Percentiles rank a stretch among this genome's conserved stretches.
phyloP scores from a whole-genome alignment of 2,329 filamentous ascomycete genomes.

The Xylaria arbuscula region DNA sequence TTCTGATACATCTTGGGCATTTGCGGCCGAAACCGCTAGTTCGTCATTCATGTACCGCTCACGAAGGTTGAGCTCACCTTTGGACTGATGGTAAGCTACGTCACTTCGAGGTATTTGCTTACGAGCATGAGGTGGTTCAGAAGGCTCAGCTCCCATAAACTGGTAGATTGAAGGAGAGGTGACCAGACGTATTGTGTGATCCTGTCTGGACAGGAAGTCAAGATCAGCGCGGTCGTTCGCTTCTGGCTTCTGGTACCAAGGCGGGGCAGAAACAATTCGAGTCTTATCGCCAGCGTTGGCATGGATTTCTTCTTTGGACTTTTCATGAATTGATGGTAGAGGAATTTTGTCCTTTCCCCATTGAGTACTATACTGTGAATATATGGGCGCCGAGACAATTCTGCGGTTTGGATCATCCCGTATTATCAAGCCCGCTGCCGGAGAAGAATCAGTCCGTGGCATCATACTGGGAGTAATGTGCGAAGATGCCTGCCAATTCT shows the following conservation, averaged over 20 bases:
- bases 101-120: slow-evolving; percentile 51
- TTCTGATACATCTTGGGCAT: slow-evolving; percentile 41
- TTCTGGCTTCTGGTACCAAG: slow-evolving; percentile 33
- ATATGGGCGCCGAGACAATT: slow-evolving; percentile 63
- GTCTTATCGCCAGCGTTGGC: slow-evolving; percentile 49
- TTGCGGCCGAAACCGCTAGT: slow-evolving; percentile 20
- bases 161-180: slow-evolving; percentile 56
- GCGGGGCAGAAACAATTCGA: slow-evolving; percentile 61
- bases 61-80: slow-evolving; percentile 41
- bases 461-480: slow-evolving; percentile 36
- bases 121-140: slow-evolving; percentile 56
- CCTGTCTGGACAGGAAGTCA: slow-evolving; percentile 59
- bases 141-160: slow-evolving; percentile 50
- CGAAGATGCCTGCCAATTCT: slow-evolving; percentile 26
- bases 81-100: slow-evolving; percentile 28
- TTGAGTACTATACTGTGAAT: slow-evolving; percentile 55
- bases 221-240: slow-evolving; percentile 53
- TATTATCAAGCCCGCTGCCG: slow-evolving; percentile 29
- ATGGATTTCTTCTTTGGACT: slow-evolving; percentile 45
- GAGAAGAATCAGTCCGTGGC: slow-evolving; percentile 38
- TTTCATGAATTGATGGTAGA: slow-evolving; percentile 63
- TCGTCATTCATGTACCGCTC: slow-evolving; percentile 47
- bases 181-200: slow-evolving; percentile 67
- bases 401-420: slow-evolving; percentile 56
- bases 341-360: slow-evolving; percentile 52